phyloP scores from a whole-genome alignment of 176 grass and related monocot genomes.

The Juncus effusus region DNA sequence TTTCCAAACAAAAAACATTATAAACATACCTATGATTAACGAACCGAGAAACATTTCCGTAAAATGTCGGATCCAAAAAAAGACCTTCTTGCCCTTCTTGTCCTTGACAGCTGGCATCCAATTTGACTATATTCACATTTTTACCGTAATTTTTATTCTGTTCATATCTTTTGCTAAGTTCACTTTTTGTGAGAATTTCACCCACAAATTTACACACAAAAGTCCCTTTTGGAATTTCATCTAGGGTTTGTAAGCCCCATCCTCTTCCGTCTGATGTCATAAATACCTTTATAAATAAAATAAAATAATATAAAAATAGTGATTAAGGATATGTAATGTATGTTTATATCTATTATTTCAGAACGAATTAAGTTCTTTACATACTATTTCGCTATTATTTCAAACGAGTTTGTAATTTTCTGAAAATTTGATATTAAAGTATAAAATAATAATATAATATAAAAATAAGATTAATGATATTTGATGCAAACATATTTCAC shows the following conservation, averaged over 20 bases:
- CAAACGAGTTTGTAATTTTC: no score
- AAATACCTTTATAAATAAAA: slow-evolving; percentile 41
- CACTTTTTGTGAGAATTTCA: slow-evolving; percentile 59
- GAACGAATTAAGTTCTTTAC: no score
- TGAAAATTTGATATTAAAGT: no score
- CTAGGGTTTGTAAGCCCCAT: slow-evolving; percentile 56
- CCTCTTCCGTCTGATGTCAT: slow-evolving; percentile 60
- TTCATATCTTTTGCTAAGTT: slow-evolving; percentile 48
- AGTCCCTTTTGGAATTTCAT: slow-evolving; percentile 70
- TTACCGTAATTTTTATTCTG: slow-evolving; percentile 36
- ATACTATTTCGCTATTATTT: no score
- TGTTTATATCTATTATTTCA: no score
- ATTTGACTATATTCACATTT: slow-evolving; percentile 45
- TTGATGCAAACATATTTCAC: no score
- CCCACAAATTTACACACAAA: slow-evolving; percentile 82
- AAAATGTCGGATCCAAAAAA: slow-evolving; percentile 63
- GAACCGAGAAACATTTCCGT: slow-evolving; percentile 70
- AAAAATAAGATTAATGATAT: no score
- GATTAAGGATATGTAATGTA: no score
- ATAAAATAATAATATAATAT: no score
- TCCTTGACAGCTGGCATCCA: slow-evolving; percentile 60
- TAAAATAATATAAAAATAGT: not conserved
- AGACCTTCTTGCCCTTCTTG: slow-evolving; percentile 58
- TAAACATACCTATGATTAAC: slow-evolving; percentile 62
- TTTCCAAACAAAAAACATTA: not conserved